phyloP scores from a whole-genome alignment of 2,329 filamentous ascomycete species.

The Calonectria naviculata region DNA sequence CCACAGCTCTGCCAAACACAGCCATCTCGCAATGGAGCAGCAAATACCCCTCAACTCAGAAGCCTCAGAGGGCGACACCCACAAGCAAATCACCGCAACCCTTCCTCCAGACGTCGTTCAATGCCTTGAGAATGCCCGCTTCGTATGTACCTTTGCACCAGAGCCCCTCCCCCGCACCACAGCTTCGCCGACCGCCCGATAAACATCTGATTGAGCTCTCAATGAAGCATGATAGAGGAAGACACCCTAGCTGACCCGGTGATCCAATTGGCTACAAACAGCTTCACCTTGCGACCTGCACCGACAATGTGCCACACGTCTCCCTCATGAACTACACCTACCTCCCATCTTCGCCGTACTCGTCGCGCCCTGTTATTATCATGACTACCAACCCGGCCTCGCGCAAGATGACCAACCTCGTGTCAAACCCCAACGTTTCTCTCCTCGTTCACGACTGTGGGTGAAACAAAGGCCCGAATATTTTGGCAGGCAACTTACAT shows the following conservation, averaged over 20 bases:
- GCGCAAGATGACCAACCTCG: conserved; percentile 84
- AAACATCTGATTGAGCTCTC: conserved; percentile 1
- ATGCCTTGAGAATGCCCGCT: conserved; percentile 93
- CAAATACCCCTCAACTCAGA: conserved; percentile 81
- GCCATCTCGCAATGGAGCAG: conserved; percentile 61
- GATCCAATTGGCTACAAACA: conserved; percentile 48
- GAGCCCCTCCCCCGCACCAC: conserved; percentile 27
- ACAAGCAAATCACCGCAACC: conserved; percentile 74
- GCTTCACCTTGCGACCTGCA: conserved; percentile 96
- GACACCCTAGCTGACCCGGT: conserved; percentile 12
- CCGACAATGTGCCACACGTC: conserved; percentile 85
- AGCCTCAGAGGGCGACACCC: conserved; percentile 77
- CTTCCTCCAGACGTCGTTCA: conserved; percentile 88
- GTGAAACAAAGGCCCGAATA: conserved; percentile 21
- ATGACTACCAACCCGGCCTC: conserved; percentile 89
- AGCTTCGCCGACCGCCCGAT: conserved; percentile 21
- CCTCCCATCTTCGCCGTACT: conserved; percentile 80
- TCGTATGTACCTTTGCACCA: conserved; percentile 67
- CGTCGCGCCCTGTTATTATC: conserved; percentile 83
- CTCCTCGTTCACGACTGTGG: conserved; percentile 93
- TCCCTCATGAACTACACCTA: conserved; percentile 99
- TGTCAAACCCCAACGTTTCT: conserved; percentile 87
- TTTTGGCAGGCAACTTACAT: conserved; percentile 10
- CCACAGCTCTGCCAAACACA: conserved; percentile 1
- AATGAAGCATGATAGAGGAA: not conserved